Base-by-base conservation (phyloP, 2,329 filamentous ascomycete species). In the Arthrobotrys sphaeroides region DNA sequence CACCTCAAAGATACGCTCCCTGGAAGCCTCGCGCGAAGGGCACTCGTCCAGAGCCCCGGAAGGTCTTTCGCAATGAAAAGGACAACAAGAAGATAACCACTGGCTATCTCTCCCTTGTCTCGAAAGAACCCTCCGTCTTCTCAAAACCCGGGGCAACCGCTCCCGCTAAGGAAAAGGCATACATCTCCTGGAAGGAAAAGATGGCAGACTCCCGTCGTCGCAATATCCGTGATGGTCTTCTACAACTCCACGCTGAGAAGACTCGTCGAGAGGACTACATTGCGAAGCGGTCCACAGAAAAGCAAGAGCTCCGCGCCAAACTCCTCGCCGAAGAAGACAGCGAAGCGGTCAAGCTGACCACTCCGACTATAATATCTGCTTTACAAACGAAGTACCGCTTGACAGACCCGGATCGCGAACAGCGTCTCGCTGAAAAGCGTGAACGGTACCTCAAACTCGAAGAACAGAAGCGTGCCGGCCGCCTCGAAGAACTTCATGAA, bases 291-390 rank as follows among this genome's bases (percentile, higher is more conserved):
- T 86, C 86, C 78, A 81, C 80, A 22, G 81, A 81, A 36, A 87
- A 86, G 77, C 85, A 88, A 72, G 82, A 83, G 26, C 83, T 85
- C 73, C 84, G 86, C 57, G 83, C 85, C n/a, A 82, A 81, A 28
- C 81, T 87, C 26, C 81, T 91, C 42, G 83, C 86, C 59, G 88
- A 90, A 33, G 89, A 90, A 0, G 90, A 93, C 81, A 86, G 89
- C 22, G 87, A 90, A 76, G 92, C 96, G 81, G 93, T 95, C 77
- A 86, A 88, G 28, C 84, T 96, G 74, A 97, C 92, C 5, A 88
- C 88, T 20, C 85, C 89, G 33, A 90, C 89, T 2, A 84, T 94
- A 43, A 84, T 88, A 31, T 82, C 85, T 24, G 83, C 85, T 6
- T 62, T 78, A 0, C 87, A 85, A 13, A 83, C 86, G 73, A 87